These are phyloP conservation scores for Candida piceae DNA, from an alignment of 805 yeast genomes.

Conservation along the genomic window DNA sequence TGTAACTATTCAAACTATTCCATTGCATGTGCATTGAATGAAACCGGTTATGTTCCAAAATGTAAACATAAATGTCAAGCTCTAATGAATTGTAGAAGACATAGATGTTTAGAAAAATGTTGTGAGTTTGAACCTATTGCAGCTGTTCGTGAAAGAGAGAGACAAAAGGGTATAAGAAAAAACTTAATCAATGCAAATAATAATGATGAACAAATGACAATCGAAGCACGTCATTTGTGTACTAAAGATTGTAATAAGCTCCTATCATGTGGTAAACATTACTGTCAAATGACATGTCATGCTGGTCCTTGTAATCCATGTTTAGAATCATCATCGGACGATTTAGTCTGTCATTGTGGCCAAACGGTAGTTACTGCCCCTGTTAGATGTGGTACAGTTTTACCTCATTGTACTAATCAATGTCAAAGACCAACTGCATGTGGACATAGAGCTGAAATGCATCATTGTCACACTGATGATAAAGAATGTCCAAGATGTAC, in stretches of 20 bases:
- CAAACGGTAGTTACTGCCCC: conserved; percentile 75
- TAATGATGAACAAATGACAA: conserved; percentile 48
- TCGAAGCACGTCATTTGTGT: conserved; percentile 75
- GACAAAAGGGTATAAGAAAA: conserved; percentile 43
- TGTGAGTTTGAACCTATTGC: conserved; percentile 67
- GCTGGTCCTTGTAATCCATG: conserved; percentile 78
- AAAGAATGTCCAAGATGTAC: conserved; percentile 76
- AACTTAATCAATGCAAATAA: conserved; percentile 31
- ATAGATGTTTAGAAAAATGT: conserved; percentile 64
- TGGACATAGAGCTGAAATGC: conserved; percentile 69
- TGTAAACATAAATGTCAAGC: conserved; percentile 74
- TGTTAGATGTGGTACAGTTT: conserved; percentile 71
- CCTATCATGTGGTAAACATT: conserved; percentile 60
- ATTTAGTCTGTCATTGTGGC: conserved; percentile 77
- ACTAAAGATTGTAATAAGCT: conserved; percentile 56
- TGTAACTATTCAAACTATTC: conserved; percentile 56
- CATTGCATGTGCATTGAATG: conserved; percentile 61
- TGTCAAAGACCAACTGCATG: conserved; percentile 56
- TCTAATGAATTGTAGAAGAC: conserved; percentile 73
- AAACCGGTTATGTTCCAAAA: conserved; percentile 45
- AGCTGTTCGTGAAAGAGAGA: conserved; percentile 46
- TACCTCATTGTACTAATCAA: conserved; percentile 61
- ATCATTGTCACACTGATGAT: conserved; percentile 68
- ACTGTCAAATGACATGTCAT: conserved; percentile 70
- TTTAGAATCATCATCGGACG: conserved; percentile 74